Base-by-base conservation (phyloP, 192 early-diverging fungal species). In the Coemansia sp. region DNA sequence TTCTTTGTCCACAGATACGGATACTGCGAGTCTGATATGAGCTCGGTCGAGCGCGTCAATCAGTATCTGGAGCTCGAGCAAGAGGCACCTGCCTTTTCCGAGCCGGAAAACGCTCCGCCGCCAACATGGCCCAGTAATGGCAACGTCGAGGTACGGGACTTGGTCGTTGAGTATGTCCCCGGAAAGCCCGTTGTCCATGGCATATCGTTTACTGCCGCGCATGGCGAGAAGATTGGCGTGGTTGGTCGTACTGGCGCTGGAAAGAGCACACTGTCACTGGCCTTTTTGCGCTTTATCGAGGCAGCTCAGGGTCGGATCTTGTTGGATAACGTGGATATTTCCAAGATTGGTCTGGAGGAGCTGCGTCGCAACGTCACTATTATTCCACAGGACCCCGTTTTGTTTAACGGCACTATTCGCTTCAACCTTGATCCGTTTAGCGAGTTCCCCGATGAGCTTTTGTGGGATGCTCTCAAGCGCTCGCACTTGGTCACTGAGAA, bases 381-480 rank as follows among this genome's bases (percentile, higher is more conserved):
- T 62, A 92, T 95, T 55, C 93, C 93, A 43, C 94, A 95, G 72
- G 90, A 92, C 22, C 86, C 90, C 0, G 76, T 63, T 11, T 33
- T 86, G 60, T 84, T 81, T 55, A 68, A 71, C 33, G 75, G 68
- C 13, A 77, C 74, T 0, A 71, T 95, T 20, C 87, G 95, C 27
- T 89, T 89, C 52, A 96, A 96, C 76, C 77, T 97, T 34, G 95
- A 97, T 75, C 94, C 94, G 22, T 90, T 93, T 66, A 80, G 78
- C 44, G 87, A 90, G 66, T 88, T 90, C 68, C 76, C 65, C 29
- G 95, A 97, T 61, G 88, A 87, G 61, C 90, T 93, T 68, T 52
- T 70, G 60, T 70, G 68, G 68, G 68, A 70, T 6, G 68, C 68
- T 3, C 44, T 70, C 43, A 20, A 33, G 29, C 68, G 68, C 18